Evolutionary conservation across 2,329 filamentous ascomycete species (phyloP).

Genomic region (Metarhizium robertsii): DNA sequence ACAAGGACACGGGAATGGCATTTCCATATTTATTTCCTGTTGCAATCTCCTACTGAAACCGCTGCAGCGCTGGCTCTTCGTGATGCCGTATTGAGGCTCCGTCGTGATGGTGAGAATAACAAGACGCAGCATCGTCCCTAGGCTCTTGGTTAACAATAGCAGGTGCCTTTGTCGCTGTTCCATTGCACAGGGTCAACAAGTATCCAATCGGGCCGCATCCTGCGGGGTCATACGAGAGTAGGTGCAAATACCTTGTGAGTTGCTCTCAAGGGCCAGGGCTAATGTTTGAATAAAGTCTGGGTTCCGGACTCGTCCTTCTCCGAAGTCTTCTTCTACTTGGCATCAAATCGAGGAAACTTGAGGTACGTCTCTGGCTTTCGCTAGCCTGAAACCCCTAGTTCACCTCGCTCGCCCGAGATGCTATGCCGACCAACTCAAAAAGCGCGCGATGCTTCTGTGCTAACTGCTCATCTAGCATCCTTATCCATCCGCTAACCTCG

Average conservation of each 20-base stretch:
- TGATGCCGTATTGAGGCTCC: conserved; percentile 21
- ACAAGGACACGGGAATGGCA: conserved; percentile 22
- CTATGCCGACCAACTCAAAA: neutral
- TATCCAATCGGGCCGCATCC: conserved; percentile 24
- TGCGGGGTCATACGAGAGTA: conserved; percentile 25
- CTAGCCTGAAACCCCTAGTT: neutral
- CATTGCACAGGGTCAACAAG: conserved; percentile 21
- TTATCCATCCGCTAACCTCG: conserved; percentile 22
- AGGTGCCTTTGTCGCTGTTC: conserved; percentile 25
- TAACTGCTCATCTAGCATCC: conserved; percentile 11
- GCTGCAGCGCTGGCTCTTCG: conserved; percentile 23
- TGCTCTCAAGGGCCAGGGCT: neutral
- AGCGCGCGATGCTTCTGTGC: neutral
- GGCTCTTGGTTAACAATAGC: neutral
- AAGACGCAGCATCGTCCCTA: neutral
- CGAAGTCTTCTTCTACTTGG: conserved; percentile 24
- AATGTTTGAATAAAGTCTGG: conserved; percentile 15
- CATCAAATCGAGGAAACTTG: conserved; percentile 20
- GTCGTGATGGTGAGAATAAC: conserved; percentile 17
- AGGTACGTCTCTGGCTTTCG: conserved; percentile 11
- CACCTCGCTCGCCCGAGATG: neutral
- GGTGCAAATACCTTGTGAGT: conserved; percentile 3
- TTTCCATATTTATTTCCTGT: conserved; percentile 25
- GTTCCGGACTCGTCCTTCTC: conserved; percentile 25
- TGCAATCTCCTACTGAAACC: conserved; percentile 21